A percentile compares a stretch with the other conserved stretches of the same genome.
Evolutionary conservation across 2,329 filamentous ascomycete species (phyloP).

Genomic region (Alternaria sp.): DNA sequence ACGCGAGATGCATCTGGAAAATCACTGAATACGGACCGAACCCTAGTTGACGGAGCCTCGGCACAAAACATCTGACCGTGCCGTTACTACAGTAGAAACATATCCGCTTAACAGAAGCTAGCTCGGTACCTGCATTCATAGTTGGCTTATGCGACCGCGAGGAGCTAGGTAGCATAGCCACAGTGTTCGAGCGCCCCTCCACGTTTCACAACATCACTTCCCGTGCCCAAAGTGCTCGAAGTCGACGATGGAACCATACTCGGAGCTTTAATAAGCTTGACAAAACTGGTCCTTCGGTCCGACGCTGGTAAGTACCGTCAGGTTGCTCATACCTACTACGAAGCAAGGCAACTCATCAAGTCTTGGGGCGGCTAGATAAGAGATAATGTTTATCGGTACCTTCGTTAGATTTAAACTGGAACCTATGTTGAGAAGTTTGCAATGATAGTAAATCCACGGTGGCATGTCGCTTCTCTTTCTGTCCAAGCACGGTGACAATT

Average conservation of each 20-base stretch:
- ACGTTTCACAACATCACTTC: not conserved
- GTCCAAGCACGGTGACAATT: not conserved
- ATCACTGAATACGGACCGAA: not conserved
- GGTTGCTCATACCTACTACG: not conserved
- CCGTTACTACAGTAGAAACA: not conserved
- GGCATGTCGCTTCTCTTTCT: not conserved
- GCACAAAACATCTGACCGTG: not conserved
- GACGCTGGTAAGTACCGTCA: not conserved
- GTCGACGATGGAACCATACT: not conserved
- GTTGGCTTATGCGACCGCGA: not conserved
- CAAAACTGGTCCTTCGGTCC: not conserved
- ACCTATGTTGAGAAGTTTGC: not conserved
- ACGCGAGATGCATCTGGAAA: not conserved
- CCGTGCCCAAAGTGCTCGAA: not conserved
- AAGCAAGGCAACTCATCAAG: not conserved
- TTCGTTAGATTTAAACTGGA: not conserved
- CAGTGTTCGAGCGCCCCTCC: not conserved
- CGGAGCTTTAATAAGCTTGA: constrained; percentile 1
- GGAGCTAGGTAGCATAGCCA: not conserved
- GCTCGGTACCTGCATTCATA: not conserved
- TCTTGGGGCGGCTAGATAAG: not conserved
- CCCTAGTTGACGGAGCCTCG: not conserved
- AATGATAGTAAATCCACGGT: not conserved
- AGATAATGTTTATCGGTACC: not conserved
- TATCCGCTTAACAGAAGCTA: not conserved